Percentiles rank a stretch among this genome's conserved stretches.
Conservation (phyloP, 1,139 yeast species). For the Arxiozyma telluris region DNA sequence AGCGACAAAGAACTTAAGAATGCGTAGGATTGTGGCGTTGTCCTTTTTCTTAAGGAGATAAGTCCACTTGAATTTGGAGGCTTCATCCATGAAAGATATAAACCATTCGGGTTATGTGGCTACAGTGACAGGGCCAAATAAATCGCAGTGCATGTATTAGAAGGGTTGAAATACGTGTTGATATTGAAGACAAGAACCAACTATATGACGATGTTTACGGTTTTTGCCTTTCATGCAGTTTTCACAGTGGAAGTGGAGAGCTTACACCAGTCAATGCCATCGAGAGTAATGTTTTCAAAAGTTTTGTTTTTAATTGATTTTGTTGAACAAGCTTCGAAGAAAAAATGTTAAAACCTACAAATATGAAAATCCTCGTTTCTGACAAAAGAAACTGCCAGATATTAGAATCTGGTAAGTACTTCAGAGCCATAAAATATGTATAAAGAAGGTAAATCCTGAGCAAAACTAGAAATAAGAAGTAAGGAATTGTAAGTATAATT, state of each 20-base stretch:
- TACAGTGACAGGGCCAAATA: conserved; percentile 7
- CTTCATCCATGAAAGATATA: conserved; percentile 7
- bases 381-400: too few relatives aligned
- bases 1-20: background rate
- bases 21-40: background rate
- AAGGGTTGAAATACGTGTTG: conserved; percentile 2
- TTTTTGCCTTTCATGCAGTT: conserved; percentile 5
- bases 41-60: conserved; percentile 2
- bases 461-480: too few relatives aligned
- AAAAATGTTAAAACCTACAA: too few relatives aligned
- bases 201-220: conserved; percentile 1
- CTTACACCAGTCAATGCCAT: background rate
- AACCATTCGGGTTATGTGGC: conserved; percentile 3
- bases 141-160: conserved; percentile 7
- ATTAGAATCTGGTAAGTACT: too few relatives aligned
- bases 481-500: too few relatives aligned
- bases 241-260: conserved; percentile 2
- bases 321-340: too few relatives aligned
- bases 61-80: conserved; percentile 4
- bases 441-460: too few relatives aligned
- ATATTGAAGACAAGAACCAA: conserved; percentile 2
- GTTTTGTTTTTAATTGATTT: background rate
- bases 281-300: background rate
- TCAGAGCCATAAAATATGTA: too few relatives aligned
- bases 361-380: too few relatives aligned